Conservation (phyloP, 2,329 filamentous ascomycete species). For the Rutstroemia sydowiana region DNA sequence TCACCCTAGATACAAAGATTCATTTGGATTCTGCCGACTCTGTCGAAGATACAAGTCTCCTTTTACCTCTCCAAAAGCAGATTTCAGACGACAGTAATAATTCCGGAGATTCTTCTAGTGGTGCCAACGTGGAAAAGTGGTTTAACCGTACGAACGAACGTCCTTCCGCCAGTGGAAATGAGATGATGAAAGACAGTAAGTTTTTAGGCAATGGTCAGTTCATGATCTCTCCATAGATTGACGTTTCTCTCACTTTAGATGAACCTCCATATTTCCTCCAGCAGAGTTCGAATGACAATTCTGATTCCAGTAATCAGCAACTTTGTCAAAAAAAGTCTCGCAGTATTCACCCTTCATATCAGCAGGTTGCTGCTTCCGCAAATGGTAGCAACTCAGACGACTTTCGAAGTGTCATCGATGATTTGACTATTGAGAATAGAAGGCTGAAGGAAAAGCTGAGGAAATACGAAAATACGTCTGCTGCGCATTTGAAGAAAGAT, state of each 20-base stretch:
- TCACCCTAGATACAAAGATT: neutral
- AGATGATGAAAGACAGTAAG: conserved; percentile 22
- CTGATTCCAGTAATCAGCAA: neutral
- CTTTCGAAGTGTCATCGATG: conserved; percentile 77
- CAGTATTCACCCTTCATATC: neutral
- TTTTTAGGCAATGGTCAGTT: neutral
- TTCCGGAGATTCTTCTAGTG: conserved; percentile 11
- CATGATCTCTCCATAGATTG: neutral
- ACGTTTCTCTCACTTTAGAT: conserved; percentile 13
- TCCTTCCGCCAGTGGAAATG: conserved; percentile 10
- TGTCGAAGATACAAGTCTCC: neutral
- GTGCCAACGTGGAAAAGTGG: conserved; percentile 20
- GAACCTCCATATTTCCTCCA: conserved; percentile 25
- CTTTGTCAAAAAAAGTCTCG: neutral
- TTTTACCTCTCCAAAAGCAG: conserved; percentile 4
- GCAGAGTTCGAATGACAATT: conserved; percentile 12
- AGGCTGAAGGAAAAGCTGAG: conserved; percentile 66
- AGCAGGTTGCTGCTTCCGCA: conserved; percentile 5
- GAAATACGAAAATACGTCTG: conserved; percentile 60
- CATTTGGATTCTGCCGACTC: neutral
- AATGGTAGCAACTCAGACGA: conserved; percentile 48
- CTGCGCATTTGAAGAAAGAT: conserved; percentile 61
- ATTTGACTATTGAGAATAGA: conserved; percentile 78
- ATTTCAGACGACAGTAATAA: conserved; percentile 16
- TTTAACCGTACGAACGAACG: conserved; percentile 24